A percentile compares a stretch with the other conserved stretches of the same genome.
Conservation (phyloP, 2,329 filamentous ascomycete genomes). For the Parastagonospora nodorum region DNA sequence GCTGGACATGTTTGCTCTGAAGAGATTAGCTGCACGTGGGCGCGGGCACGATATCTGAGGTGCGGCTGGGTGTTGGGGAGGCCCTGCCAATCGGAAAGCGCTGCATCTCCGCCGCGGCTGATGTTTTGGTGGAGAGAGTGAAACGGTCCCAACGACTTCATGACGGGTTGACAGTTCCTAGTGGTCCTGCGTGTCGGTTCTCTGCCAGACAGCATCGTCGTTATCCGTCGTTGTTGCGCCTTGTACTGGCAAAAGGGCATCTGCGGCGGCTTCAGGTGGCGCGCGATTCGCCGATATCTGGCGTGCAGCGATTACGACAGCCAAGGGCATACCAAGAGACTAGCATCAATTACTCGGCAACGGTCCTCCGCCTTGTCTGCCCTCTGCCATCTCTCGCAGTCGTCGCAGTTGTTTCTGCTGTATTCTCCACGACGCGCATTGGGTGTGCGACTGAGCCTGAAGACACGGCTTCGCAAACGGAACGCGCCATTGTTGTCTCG, state of each 20-base stretch:
- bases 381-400: constrained; percentile 1
- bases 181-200: neutral
- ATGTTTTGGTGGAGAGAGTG: neutral
- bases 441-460: constrained; percentile 20
- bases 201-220: neutral
- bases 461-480: neutral
- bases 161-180: neutral
- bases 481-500: neutral
- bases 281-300: neutral
- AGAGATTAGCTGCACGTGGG: constrained; percentile 3
- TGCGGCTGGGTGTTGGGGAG: neutral
- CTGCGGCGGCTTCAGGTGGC: neutral
- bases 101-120: neutral
- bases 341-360: constrained; percentile 2
- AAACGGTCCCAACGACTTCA: neutral
- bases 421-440: constrained; percentile 8
- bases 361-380: neutral
- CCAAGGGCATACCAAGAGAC: constrained; percentile 3
- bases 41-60: constrained; percentile 2
- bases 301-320: neutral
- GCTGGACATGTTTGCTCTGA: constrained; percentile 1
- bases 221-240: neutral
- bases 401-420: neutral
- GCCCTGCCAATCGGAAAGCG: constrained; percentile 8
- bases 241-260: neutral